Evolutionary conservation across 495 filamentous ascomycete genomes (phyloP), one percentile per base, ranked within the genome.

Genomic region (Xylaria acuta): DNA sequence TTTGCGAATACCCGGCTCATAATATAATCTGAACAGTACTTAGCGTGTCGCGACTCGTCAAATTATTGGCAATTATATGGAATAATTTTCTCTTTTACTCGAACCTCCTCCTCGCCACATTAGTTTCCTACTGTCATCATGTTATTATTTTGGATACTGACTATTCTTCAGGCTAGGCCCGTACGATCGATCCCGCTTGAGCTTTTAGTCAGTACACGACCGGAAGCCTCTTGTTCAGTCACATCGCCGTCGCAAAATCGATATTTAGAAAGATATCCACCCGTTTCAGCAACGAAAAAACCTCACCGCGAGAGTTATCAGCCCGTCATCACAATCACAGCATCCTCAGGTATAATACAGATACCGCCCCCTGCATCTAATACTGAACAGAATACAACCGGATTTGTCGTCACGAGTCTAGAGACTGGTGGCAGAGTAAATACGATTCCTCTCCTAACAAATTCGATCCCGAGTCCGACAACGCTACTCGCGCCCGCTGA

Each of bases 371-470:
- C 74, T 54, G 68, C 64, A 40, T 75, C 20, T 62, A 43, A 70
- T 22, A 43, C 60, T 85, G 82, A 78, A 77, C 40, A 84, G 82
- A 67, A 82, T 81, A 74, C 70, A 49, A 69, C 69, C 34, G 64
- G 67, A 43, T 67, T 64, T 3, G 53, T 67, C 49, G 41, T 58
- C 9, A 71, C 74, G 32, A 68, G 47, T n/a, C 30, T 70, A 5
- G 65, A 71, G 0, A 69, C 67, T 32, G n/a, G 22, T 58, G 67
- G 54, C 20, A 67, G 62, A 65, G 45, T 25, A 59, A 59, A 41
- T 64, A 27, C 22, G 38, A 53, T 41, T 51, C 66, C 75, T 59
- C 41, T 72, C 36, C 51, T 70, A 16, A 71, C 66, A 16, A 72
- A 34, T 45, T 30, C 73, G 25, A 54, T 67, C 34, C 64, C 67